Evolutionary conservation across 1,284 basidiomycete genomes (phyloP).

Genomic region (Omphalotus olearius): DNA sequence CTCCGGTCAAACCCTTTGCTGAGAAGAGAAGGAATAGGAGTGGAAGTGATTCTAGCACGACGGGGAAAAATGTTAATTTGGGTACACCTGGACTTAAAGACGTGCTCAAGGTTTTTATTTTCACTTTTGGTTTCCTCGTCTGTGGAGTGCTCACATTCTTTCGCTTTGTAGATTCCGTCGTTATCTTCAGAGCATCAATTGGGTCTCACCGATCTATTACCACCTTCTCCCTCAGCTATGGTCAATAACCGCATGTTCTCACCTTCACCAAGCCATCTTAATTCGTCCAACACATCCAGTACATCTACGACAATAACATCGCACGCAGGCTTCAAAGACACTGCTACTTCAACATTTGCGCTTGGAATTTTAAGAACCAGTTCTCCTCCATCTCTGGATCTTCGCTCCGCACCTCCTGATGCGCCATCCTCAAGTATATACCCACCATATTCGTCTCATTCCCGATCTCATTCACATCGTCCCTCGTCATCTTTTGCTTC

Average conservation of each 20-base stretch:
- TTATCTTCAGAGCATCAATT: constrained; percentile 66
- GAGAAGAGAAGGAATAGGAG: constrained; percentile 37
- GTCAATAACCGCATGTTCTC: constrained; percentile 40
- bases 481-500: constrained; percentile 20
- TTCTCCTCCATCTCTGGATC: constrained; percentile 34
- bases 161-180: constrained; percentile 48
- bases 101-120: constrained; percentile 57
- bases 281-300: constrained; percentile 22
- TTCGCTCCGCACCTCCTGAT: constrained; percentile 8
- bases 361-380: constrained; percentile 37
- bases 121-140: neutral
- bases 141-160: constrained; percentile 1
- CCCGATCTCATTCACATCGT: constrained; percentile 14
- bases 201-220: constrained; percentile 67
- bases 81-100: constrained; percentile 64
- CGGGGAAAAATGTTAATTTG: constrained; percentile 26
- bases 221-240: constrained; percentile 69
- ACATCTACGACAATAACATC: constrained; percentile 13
- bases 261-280: constrained; percentile 36
- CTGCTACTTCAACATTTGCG: constrained; percentile 27
- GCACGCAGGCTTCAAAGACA: constrained; percentile 23
- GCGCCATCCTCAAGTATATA: constrained; percentile 17
- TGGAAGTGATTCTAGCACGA: constrained; percentile 41
- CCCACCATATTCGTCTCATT: constrained; percentile 10
- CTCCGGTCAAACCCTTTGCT: constrained; percentile 43